phyloP scores from a whole-genome alignment of 768 basidiomycete species.

The Floccularia luteovirens region DNA sequence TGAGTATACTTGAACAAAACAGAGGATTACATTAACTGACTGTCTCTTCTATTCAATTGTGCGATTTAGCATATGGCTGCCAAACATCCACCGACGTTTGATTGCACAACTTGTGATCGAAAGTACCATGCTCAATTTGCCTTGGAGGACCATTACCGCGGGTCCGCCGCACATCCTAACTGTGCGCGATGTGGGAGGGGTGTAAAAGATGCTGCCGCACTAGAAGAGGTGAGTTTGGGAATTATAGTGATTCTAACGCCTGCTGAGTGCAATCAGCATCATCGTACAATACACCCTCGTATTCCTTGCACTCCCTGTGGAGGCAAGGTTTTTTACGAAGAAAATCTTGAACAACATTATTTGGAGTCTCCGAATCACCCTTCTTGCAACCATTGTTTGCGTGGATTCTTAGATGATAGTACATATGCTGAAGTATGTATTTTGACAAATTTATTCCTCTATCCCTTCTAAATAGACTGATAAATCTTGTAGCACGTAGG shows the following conservation, averaged over 20 bases:
- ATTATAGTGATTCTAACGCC: neutral
- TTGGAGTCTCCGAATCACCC: slow-evolving; percentile 28
- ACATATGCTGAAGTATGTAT: slow-evolving; percentile 19
- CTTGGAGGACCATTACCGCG: slow-evolving; percentile 39
- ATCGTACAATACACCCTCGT: slow-evolving; percentile 17
- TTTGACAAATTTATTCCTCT: neutral
- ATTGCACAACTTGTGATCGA: slow-evolving; percentile 25
- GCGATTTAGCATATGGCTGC: slow-evolving; percentile 28
- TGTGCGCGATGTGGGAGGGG: slow-evolving; percentile 36
- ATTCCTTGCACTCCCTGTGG: slow-evolving; percentile 19
- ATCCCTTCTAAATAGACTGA: neutral
- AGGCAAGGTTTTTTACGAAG: slow-evolving; percentile 22
- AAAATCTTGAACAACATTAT: slow-evolving; percentile 31
- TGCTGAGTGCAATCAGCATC: no score
- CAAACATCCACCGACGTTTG: slow-evolving; percentile 35
- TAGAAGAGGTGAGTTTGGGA: slow-evolving; percentile 23
- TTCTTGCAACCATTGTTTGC: slow-evolving; percentile 20
- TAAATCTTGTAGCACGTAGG: slow-evolving; percentile 26
- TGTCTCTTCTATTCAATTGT: neutral
- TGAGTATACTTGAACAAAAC: slow-evolving; percentile 15
- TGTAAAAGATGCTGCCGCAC: slow-evolving; percentile 23
- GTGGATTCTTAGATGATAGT: slow-evolving; percentile 24
- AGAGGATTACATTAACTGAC: neutral
- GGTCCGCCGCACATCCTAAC: slow-evolving; percentile 35
- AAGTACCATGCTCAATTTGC: slow-evolving; percentile 25